Evolutionary conservation across 108 stramenopile species (phyloP), one percentile per base, ranked within the genome.

Genomic region (Cyclotella cryptica): DNA sequence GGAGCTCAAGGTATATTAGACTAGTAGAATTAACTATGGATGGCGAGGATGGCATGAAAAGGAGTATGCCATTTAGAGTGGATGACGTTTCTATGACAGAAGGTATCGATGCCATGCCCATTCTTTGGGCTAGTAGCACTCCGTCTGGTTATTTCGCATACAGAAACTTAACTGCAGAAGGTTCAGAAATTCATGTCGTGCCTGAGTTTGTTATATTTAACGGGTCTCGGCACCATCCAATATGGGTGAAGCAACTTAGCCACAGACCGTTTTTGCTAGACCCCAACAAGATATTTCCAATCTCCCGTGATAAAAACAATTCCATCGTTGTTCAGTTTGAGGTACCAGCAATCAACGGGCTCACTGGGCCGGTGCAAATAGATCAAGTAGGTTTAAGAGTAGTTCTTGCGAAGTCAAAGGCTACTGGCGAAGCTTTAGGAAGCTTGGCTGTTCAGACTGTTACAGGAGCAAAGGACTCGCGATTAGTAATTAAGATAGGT

Each of bases 181-280:
- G 93, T 62, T 82, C 86, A 10, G 90, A 93, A 63, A 53, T 96
- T 26, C 95, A 96, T 61, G 71, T 96, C 45, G 77, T 96, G 13
- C 95, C 95, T 12, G 95, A 96, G 70, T 96, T 86, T 60, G 75
- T 93, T 51, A 79, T 96, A 3, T 96, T 89, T 72, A 96, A 96
- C 70, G 92, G 92, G 45, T 86, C 90, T 54, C 41, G 71, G 24
- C 65, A 86, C n/a, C 66, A 86, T n/a, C 47, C 69, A 40, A 78
- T 93, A n/a, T 47, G 68, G 53, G 78, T 84, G 0, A 75, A 62
- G 47, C 83, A 84, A 62, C 45, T 84, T 19, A 61, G 74, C 11
- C 57, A 30, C 3, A 58, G 63, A 13, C 67, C 74, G 13, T 80
- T 75, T 72, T 24, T 80, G 29, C 41, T 84, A 22, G 83, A 84